phyloP scores from a whole-genome alignment of 1,284 basidiomycete genomes.

The Takashimella tepidaria region DNA sequence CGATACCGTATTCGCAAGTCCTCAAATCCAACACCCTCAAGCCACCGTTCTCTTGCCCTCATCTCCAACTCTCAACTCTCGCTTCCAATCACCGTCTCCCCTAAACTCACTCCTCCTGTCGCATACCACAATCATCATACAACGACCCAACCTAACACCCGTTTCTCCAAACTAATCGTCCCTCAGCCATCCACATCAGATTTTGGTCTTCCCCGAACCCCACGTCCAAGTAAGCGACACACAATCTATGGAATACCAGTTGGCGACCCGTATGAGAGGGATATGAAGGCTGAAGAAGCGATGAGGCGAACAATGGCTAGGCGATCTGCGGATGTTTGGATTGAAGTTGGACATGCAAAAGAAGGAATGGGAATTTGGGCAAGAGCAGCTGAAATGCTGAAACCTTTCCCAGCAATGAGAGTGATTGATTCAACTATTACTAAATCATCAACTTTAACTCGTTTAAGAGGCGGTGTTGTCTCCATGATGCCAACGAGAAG shows the following conservation, averaged over 20 bases:
- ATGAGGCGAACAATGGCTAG: conserved; percentile 22
- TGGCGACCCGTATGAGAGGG: conserved; percentile 8
- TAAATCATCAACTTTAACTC: conserved; percentile 1
- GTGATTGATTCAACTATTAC: conserved; percentile 18
- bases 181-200: conserved; percentile 29
- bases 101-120: conserved; percentile 26
- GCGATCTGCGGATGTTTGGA: conserved; percentile 30
- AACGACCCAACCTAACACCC: background rate
- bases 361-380: conserved; percentile 17
- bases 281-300: conserved; percentile 22
- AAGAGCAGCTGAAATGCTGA: conserved; percentile 34
- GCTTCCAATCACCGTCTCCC: conserved; percentile 27
- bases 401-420: conserved; percentile 30
- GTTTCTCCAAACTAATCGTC: conserved; percentile 21
- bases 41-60: conserved; percentile 27
- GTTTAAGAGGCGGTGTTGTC: conserved; percentile 24
- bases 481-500: conserved; percentile 21
- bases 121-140: background rate
- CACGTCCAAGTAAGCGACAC: conserved; percentile 14
- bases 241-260: conserved; percentile 19
- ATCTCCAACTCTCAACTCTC: conserved; percentile 26
- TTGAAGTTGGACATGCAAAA: conserved; percentile 29
- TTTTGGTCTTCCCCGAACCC: conserved; percentile 14
- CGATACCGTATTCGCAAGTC: conserved; percentile 18
- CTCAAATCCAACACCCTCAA: conserved; percentile 9